phyloP scores from a whole-genome alignment of 2,329 filamentous ascomycete genomes.

The Sclerotinia trifoliorum region DNA sequence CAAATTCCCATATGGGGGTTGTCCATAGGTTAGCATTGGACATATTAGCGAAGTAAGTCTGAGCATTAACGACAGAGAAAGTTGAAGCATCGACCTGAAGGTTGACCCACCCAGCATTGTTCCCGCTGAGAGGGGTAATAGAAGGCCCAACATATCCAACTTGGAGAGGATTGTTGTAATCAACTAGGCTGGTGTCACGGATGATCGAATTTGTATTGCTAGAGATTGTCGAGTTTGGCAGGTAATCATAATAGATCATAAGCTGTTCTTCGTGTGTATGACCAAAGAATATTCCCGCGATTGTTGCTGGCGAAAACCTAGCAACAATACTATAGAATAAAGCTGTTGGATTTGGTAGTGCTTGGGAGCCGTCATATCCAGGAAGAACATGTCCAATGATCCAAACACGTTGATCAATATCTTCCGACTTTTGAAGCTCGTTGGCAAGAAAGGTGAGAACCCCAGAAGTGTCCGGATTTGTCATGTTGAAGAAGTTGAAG shows the following conservation, averaged over 20 bases:
- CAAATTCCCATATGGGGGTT: slow-evolving; percentile 37
- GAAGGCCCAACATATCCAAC: slow-evolving; percentile 37
- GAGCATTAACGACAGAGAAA: slow-evolving; percentile 36
- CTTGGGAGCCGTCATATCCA: slow-evolving; percentile 32
- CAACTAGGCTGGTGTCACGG: slow-evolving; percentile 32
- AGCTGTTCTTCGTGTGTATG: slow-evolving; percentile 42
- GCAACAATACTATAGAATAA: slow-evolving; percentile 37
- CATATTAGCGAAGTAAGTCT: slow-evolving; percentile 38
- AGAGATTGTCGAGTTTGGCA: slow-evolving; percentile 15
- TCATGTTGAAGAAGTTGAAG: slow-evolving; percentile 36
- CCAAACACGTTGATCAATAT: slow-evolving; percentile 34
- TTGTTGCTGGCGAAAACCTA: slow-evolving; percentile 35
- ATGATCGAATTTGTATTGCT: slow-evolving; percentile 11
- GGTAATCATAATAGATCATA: slow-evolving; percentile 38
- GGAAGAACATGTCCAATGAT: slow-evolving; percentile 36
- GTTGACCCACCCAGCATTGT: slow-evolving; percentile 37
- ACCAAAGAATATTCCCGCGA: slow-evolving; percentile 40
- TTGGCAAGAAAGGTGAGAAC: slow-evolving; percentile 33
- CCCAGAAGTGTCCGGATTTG: slow-evolving; percentile 34
- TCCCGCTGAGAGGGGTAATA: slow-evolving; percentile 36
- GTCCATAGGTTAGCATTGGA: slow-evolving; percentile 32
- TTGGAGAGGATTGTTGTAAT: slow-evolving; percentile 33
- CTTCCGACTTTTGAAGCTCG: slow-evolving; percentile 35
- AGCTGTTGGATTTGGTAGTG: slow-evolving; percentile 34
- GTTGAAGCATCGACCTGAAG: slow-evolving; percentile 36